Evolutionary conservation across 129 eudicot genomes (phyloP), one percentile per base, ranked within the genome.

Genomic region (Tagetes patula): DNA sequence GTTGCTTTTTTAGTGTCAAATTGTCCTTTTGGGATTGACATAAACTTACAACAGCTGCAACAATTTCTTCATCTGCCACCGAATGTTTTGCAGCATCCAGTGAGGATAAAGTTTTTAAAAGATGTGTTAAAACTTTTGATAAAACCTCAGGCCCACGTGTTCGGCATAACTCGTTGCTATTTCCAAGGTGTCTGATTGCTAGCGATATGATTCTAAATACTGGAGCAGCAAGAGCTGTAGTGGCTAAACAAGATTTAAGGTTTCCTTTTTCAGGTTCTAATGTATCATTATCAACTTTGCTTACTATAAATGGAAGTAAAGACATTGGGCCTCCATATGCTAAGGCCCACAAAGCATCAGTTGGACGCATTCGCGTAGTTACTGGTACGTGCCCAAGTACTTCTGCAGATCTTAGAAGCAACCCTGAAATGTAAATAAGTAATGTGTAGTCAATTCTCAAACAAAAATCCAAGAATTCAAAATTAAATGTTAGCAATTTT

Each of bases 261-360:
- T 82, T 84, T 36, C 95, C 92, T 80, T 82, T 83, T 70, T 71
- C 76, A 1, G 98, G 96, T 83, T 92, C 95, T 67, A 87, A 80
- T 79, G 82, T 89, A 74, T 75, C 81, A 53, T 85, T 85, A 48
- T 87, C 79, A 75, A 89, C 85, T 56, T 80, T 81, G 82, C 92
- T 81, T 38, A 92, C 96, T 52, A 83, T 77, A 53, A 92, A 78
- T 34, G 98, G 96, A 79, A 92, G 98, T 85, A 92, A 84, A 63
- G 93, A 85, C 85, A 92, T 74, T 8, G 98, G 98, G 55, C 98
- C 98, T 60, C 98, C 98, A 77, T 89, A 85, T 47, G 95, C 96
- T 71, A 92, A 52, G 71, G 98, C 94, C 96, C 98, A 92, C 68
- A 92, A 84, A 62, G 96, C 95, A 70, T 92, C 98, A 1, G 89